Evolutionary conservation across 2,329 filamentous ascomycete genomes (phyloP).

Genomic region (Diaporthe sp.): DNA sequence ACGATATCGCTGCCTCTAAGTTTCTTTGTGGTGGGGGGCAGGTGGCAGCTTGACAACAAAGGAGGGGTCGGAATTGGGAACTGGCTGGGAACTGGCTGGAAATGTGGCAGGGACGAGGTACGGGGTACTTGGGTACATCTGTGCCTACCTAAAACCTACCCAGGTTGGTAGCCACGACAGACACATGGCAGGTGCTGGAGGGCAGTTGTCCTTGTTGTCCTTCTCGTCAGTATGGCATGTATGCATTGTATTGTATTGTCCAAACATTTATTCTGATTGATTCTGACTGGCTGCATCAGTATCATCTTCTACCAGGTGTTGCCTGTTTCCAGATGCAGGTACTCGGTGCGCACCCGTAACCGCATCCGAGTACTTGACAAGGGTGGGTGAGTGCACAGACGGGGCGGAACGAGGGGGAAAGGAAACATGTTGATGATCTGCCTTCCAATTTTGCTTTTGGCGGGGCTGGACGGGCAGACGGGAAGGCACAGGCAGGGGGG

Average conservation of each 20-base stretch:
- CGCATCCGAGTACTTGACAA: neutral
- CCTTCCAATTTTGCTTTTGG: slow-evolving; percentile 13
- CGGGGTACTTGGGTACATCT: neutral
- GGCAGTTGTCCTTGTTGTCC: neutral
- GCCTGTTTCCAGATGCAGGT: neutral
- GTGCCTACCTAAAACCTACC: neutral
- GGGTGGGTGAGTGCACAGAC: neutral
- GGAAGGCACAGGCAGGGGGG: neutral
- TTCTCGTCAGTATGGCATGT: neutral
- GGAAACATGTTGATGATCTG: slow-evolving; percentile 13
- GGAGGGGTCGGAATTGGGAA: slow-evolving; percentile 13
- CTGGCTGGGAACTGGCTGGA: neutral
- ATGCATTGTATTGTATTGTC: too few relatives aligned
- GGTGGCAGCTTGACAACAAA: slow-evolving; percentile 13
- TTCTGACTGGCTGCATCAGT: neutral
- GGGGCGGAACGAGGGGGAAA: slow-evolving; percentile 2
- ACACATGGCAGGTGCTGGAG: neutral
- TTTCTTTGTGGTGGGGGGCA: slow-evolving; percentile 9
- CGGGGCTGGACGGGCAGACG: slow-evolving; percentile 13
- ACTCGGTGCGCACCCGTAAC: neutral
- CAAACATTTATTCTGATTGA: too few relatives aligned
- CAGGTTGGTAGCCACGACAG: neutral
- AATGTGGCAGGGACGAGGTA: slow-evolving; percentile 10
- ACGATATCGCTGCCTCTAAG: slow-evolving; percentile 21
- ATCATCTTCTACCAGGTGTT: neutral